Evolutionary conservation across 2,329 filamentous ascomycete genomes (phyloP), one percentile per base, ranked within the genome.

Genomic region (Alternaria triticimaculans): DNA sequence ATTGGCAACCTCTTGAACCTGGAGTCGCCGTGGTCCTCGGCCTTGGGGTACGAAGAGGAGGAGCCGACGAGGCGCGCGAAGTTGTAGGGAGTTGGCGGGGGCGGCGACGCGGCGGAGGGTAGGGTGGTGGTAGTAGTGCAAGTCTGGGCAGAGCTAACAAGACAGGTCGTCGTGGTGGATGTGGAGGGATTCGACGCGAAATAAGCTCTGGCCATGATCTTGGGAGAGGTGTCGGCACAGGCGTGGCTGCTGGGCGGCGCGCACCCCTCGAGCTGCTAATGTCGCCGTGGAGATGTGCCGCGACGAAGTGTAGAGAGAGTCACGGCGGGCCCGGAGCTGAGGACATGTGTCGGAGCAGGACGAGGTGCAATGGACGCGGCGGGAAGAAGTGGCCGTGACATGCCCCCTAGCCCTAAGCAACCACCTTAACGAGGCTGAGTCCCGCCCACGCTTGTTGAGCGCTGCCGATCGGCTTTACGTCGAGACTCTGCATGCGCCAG

Each of bases 141-240:
- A 50, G 58, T 50, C 41, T 48, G 60, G 37, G 60, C 58, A 62
- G 55, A 53, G 60, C 48, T 37, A 45, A 60, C 49, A n/a, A 68
- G 67, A 64, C 64, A 66, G 51, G 60, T 70, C 55, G 65, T 57
- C 18, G 67, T 68, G 5, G 63, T 64, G 49, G 64, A 58, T 37
- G 67, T 68, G 51, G 65, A 64, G 53, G 58, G 62, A 45, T 56
- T 59, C 28, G 58, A 65, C 57, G 68, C 69, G 63, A 71, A 55
- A 62, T 65, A 67, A 55, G 66, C 65, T 64, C 62, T 68, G 58
- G 67, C 69, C 71, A 72, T 73, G 60, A 53, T 73, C 64, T 62
- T 56, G 63, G 64, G 63, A 55, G 62, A 44, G 60, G 56, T 55
- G 62, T 64, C 57, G 57, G 49, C 46, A 37, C 53, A 57, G 61